A percentile compares a stretch with the other conserved stretches of the same genome.
Conservation (phyloP, 2,329 filamentous ascomycete species). For the Trichoderma sp. region DNA sequence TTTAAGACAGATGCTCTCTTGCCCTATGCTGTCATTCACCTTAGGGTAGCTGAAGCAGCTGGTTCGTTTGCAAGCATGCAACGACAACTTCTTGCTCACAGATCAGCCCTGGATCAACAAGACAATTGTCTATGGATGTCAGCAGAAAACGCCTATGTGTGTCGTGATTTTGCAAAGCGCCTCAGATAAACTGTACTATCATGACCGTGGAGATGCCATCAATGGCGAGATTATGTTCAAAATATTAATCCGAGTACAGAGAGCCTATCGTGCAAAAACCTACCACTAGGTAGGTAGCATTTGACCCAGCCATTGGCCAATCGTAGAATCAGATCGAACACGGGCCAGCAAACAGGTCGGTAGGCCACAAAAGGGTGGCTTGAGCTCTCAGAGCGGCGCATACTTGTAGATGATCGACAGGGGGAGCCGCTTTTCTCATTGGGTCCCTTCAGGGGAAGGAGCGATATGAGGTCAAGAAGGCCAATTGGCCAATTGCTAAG, state of each 20-base stretch:
- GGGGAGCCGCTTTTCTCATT: constrained; percentile 15
- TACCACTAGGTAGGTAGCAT: not conserved
- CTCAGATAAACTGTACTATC: not conserved
- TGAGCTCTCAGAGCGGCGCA: not conserved
- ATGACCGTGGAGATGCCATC: not conserved
- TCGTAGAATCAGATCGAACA: not conserved
- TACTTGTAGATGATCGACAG: constrained; percentile 21
- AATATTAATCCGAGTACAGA: not conserved
- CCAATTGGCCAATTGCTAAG: not conserved
- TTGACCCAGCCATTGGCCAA: not conserved
- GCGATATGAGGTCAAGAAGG: not conserved
- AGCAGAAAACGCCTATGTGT: not conserved
- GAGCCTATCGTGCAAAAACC: not conserved
- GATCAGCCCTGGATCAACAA: not conserved
- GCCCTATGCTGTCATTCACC: too few species aligned
- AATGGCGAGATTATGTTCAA: not conserved
- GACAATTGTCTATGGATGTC: not conserved
- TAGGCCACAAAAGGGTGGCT: constrained; percentile 5
- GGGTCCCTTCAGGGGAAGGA: constrained; percentile 1
- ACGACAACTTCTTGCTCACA: not conserved
- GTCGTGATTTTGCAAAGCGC: not conserved
- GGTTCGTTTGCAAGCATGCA: not conserved
- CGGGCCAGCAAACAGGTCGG: not conserved
- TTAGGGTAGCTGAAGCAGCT: not conserved
- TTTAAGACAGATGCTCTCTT: not conserved